These are phyloP conservation scores for Lepidium didymum DNA, from an alignment of 345 rosid species.

Conservation along the genomic window DNA sequence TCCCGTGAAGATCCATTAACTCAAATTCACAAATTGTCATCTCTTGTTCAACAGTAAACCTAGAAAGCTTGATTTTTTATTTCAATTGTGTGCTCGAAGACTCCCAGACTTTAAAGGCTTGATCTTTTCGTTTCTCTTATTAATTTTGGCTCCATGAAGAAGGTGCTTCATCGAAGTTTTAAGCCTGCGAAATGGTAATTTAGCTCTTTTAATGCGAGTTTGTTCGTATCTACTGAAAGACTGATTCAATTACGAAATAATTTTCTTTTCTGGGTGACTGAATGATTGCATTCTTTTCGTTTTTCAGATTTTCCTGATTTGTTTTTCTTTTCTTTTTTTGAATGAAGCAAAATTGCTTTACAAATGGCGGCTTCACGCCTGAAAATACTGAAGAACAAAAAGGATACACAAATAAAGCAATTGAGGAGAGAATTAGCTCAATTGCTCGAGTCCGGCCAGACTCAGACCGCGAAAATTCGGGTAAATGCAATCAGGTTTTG, in stretches of 20 bases:
- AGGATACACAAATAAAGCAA: slow-evolving; percentile 55
- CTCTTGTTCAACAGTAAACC: neutral
- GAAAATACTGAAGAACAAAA: slow-evolving; percentile 71
- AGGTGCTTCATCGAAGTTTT: slow-evolving; percentile 73
- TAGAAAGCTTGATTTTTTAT: neutral
- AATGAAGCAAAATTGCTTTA: slow-evolving; percentile 66
- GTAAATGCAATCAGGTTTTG: slow-evolving; percentile 23
- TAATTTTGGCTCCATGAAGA: neutral
- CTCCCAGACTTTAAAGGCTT: neutral
- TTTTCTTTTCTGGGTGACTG: neutral
- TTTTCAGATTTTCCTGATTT: neutral
- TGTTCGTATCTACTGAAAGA: neutral
- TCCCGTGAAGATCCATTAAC: neutral
- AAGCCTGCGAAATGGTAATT: slow-evolving; percentile 77
- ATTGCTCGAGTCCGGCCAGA: slow-evolving; percentile 76
- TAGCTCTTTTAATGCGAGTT: neutral
- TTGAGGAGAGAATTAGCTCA: slow-evolving; percentile 71
- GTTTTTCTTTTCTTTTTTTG: neutral
- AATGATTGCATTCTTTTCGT: neutral
- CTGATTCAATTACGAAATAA: neutral
- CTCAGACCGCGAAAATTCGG: slow-evolving; percentile 76
- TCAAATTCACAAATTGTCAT: slow-evolving; percentile 9
- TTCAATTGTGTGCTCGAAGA: neutral
- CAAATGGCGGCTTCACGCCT: slow-evolving; percentile 69
- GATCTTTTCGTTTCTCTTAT: neutral